A percentile compares a stretch with the other conserved stretches of the same genome.
These are phyloP conservation scores for Lentinula sp. DNA, from an alignment of 768 basidiomycete species.

Conservation along the genomic window DNA sequence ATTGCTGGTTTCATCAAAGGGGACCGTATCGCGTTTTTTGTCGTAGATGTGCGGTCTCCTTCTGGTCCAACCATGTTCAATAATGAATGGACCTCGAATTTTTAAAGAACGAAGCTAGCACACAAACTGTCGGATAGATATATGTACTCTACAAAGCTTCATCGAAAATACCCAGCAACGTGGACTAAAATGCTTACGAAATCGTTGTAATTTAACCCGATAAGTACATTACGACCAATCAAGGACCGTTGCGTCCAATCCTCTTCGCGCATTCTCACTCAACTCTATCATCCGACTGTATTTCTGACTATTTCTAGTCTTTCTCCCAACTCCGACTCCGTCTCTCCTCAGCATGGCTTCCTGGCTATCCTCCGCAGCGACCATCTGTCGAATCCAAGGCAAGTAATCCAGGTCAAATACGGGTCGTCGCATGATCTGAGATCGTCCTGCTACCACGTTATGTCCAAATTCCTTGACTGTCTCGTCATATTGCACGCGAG, in stretches of 20 bases:
- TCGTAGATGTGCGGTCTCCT: neutral
- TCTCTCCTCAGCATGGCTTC: constrained; percentile 18
- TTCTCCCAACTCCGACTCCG: constrained; percentile 23
- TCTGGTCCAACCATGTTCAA: neutral
- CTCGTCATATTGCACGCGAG: constrained; percentile 39
- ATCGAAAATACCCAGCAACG: constrained; percentile 5
- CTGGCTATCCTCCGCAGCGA: constrained; percentile 55
- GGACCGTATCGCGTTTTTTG: neutral
- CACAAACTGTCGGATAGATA: neutral
- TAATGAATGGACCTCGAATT: neutral
- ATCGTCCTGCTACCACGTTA: constrained; percentile 34
- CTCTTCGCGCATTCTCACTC: constrained; percentile 26
- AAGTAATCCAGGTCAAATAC: constrained; percentile 62
- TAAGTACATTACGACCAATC: neutral
- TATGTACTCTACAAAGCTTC: constrained; percentile 1
- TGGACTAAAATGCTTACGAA: neutral
- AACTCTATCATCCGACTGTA: constrained; percentile 40
- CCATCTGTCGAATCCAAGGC: constrained; percentile 63
- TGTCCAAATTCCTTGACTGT: constrained; percentile 42
- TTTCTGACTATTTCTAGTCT: constrained; percentile 53
- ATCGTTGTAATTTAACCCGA: neutral
- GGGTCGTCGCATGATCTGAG: constrained; percentile 35
- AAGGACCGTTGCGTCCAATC: constrained; percentile 20
- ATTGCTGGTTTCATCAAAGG: neutral
- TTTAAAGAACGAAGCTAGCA: neutral